Conservation (phyloP, 169 alveolate species). For the Plasmodium chabaudi region DNA sequence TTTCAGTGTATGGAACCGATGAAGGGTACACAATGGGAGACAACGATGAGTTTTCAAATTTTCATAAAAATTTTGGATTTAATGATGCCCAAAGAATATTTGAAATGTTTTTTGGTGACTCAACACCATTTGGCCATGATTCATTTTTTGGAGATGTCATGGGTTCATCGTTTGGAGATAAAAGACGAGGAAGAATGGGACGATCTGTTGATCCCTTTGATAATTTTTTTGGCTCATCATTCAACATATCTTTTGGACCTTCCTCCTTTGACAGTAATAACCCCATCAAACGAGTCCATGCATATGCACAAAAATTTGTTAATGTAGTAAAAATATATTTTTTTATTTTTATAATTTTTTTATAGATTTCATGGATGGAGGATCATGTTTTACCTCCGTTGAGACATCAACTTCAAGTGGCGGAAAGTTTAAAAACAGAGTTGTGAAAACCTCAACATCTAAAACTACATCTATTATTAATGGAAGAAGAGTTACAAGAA, state of each 20-base stretch:
- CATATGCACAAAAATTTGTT: background rate
- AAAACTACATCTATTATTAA: slow-evolving; percentile 79
- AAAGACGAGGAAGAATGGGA: slow-evolving; percentile 54
- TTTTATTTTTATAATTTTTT: background rate
- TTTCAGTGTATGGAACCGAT: slow-evolving; percentile 53
- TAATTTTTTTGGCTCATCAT: slow-evolving; percentile 61
- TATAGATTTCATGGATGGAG: slow-evolving; percentile 62
- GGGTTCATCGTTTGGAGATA: slow-evolving; percentile 60
- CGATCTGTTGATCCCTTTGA: slow-evolving; percentile 71
- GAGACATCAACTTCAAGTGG: slow-evolving; percentile 69
- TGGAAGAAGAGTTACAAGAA: slow-evolving; percentile 72
- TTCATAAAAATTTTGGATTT: slow-evolving; percentile 77
- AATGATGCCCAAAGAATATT: slow-evolving; percentile 80
- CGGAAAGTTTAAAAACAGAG: slow-evolving; percentile 54
- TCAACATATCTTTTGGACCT: slow-evolving; percentile 57
- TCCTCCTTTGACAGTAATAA: slow-evolving; percentile 62
- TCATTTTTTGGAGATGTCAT: slow-evolving; percentile 71
- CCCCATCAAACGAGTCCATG: background rate
- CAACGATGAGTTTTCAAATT: slow-evolving; percentile 60
- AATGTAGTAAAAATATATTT: background rate
- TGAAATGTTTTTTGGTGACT: slow-evolving; percentile 80
- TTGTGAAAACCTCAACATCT: slow-evolving; percentile 76
- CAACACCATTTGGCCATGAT: slow-evolving; percentile 61
- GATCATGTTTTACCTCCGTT: slow-evolving; percentile 52
- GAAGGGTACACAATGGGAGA: slow-evolving; percentile 45